These are phyloP conservation scores for Endocladia muricata DNA, from an alignment of 31 red algal species.

Conservation along the genomic window DNA sequence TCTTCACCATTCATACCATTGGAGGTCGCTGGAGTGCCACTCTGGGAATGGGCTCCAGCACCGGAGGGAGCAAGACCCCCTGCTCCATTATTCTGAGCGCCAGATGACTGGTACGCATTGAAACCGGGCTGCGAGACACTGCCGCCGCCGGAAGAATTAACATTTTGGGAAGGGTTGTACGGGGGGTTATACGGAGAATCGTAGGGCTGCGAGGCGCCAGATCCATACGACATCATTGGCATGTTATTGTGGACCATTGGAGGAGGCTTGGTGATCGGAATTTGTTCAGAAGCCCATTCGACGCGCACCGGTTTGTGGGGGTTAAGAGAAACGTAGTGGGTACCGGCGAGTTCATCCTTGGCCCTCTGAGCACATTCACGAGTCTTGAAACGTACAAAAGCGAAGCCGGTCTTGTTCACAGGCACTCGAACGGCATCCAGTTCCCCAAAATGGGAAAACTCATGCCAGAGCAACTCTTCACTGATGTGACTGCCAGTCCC, in stretches of 20 bases:
- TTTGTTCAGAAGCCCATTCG: slow-evolving; percentile 79
- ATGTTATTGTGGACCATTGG: slow-evolving; percentile 17
- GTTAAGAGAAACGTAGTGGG: slow-evolving; percentile 49
- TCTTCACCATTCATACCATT: background rate
- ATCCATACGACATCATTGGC: slow-evolving; percentile 19
- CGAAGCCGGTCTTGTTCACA: slow-evolving; percentile 71
- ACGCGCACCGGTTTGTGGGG: slow-evolving; percentile 61
- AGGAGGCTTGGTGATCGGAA: slow-evolving; percentile 49
- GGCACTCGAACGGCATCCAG: slow-evolving; percentile 65
- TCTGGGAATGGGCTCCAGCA: background rate
- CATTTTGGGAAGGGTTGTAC: background rate
- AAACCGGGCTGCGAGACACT: slow-evolving; percentile 28
- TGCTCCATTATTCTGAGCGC: slow-evolving; percentile 1
- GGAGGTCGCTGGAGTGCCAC: background rate
- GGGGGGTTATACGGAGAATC: slow-evolving; percentile 47
- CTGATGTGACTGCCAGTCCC: slow-evolving; percentile 55
- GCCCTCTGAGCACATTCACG: slow-evolving; percentile 55
- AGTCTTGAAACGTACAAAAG: slow-evolving; percentile 74
- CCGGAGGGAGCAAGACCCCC: slow-evolving; percentile 17
- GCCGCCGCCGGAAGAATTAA: slow-evolving; percentile 16
- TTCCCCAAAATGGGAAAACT: slow-evolving; percentile 63
- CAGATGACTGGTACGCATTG: background rate
- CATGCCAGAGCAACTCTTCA: slow-evolving; percentile 62
- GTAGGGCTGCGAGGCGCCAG: slow-evolving; percentile 21
- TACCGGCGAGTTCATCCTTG: slow-evolving; percentile 56